A percentile compares a stretch with the other conserved stretches of the same genome.
Conservation (phyloP, 768 basidiomycete species). For the Daedaleopsis nitida region DNA sequence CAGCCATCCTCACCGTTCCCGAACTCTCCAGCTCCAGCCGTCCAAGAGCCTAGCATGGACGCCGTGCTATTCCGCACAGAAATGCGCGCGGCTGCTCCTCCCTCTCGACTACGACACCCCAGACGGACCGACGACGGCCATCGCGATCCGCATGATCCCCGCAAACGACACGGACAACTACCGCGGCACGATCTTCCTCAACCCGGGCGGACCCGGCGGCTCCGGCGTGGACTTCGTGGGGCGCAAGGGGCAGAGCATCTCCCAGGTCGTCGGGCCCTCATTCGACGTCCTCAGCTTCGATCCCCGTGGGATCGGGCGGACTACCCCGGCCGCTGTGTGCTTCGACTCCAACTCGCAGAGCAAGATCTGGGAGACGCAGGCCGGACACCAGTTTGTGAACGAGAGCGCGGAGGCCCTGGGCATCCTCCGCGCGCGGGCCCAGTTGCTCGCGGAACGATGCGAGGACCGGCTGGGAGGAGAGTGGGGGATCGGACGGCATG, state of each 20-base stretch:
- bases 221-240: conserved; percentile 15
- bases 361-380: conserved; percentile 18
- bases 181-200: conserved; percentile 19
- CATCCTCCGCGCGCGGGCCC: conserved; percentile 8
- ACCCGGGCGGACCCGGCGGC: conserved; percentile 23
- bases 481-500: conserved; percentile 24
- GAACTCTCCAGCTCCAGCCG: not conserved
- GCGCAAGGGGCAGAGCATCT: conserved; percentile 13
- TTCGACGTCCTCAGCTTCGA: conserved; percentile 25
- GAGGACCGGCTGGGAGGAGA: conserved; percentile 19
- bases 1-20: no score
- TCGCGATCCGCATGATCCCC: conserved; percentile 22
- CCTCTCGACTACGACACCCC: conserved; percentile 21
- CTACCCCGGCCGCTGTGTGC: conserved; percentile 19
- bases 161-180: conserved; percentile 14
- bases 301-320: conserved; percentile 21
- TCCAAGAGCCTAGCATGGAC: conserved; percentile 12
- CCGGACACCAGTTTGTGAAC: conserved; percentile 11
- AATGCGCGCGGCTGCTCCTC: conserved; percentile 21
- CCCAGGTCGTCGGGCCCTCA: conserved; percentile 14
- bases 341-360: conserved; percentile 20
- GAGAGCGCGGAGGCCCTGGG: conserved; percentile 1
- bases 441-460: conserved; percentile 10
- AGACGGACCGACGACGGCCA: conserved; percentile 19
- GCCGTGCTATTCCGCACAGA: conserved; percentile 15